Conservation (phyloP, 1,284 basidiomycete genomes). For the Fomes fomentarius region DNA sequence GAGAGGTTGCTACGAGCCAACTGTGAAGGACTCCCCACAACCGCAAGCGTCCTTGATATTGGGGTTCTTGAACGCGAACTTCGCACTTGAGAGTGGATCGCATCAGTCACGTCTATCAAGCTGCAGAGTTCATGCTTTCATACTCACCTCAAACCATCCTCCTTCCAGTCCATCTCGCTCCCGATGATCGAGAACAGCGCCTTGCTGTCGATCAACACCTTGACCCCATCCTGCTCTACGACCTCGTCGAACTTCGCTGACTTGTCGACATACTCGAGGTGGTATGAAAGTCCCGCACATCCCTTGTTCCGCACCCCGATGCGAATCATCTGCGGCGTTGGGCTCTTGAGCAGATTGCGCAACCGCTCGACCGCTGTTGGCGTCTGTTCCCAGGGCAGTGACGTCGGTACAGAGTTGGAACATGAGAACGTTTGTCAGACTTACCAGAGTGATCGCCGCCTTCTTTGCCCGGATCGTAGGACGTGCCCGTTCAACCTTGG, state of each 20-base stretch:
- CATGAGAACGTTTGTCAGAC: slow-evolving; percentile 34
- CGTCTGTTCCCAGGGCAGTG: slow-evolving; percentile 55
- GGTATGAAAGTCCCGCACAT: slow-evolving; percentile 98
- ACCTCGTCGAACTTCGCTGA: slow-evolving; percentile 96
- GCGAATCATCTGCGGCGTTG: slow-evolving; percentile 90
- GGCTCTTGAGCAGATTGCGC: slow-evolving; percentile 69
- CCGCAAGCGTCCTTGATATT: slow-evolving; percentile 93
- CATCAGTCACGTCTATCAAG: too few relatives aligned
- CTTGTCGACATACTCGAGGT: slow-evolving; percentile 94
- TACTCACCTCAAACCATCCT: slow-evolving; percentile 82
- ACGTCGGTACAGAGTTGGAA: slow-evolving; percentile 1
- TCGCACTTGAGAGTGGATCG: slow-evolving; percentile 79
- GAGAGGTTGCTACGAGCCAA: slow-evolving; percentile 33
- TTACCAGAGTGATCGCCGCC: slow-evolving; percentile 82
- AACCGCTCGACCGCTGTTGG: slow-evolving; percentile 80
- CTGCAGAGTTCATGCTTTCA: too few relatives aligned
- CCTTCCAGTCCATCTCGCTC: slow-evolving; percentile 98
- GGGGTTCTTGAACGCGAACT: slow-evolving; percentile 92
- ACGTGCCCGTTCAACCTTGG: slow-evolving; percentile 63
- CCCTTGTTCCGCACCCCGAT: slow-evolving; percentile 98
- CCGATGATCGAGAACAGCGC: slow-evolving; percentile 99
- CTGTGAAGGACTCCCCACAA: slow-evolving; percentile 89
- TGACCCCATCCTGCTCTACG: slow-evolving; percentile 94
- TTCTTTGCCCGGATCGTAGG: slow-evolving; percentile 77
- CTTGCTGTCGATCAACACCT: slow-evolving; percentile 95